These are phyloP conservation scores for Dictyophora rubrovolvata DNA, from an alignment of 768 basidiomycete species.

Conservation along the genomic window DNA sequence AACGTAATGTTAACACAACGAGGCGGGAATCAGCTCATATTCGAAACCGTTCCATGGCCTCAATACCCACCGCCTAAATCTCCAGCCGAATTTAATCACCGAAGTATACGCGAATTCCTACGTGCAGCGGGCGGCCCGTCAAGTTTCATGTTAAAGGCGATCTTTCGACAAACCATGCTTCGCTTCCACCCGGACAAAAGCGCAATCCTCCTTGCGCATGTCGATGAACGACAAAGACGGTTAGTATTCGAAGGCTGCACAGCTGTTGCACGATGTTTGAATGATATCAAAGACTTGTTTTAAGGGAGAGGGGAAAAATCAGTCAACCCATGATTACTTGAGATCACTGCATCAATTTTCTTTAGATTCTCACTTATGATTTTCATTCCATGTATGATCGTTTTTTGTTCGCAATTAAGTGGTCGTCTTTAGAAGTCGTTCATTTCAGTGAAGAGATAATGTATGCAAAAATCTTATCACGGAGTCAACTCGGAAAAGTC, in stretches of 20 bases:
- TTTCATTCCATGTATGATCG: too few species aligned
- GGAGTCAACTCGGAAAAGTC: too few species aligned
- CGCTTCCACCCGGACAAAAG: slow-evolving; percentile 66
- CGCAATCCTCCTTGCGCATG: slow-evolving; percentile 31
- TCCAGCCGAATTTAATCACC: slow-evolving; percentile 35
- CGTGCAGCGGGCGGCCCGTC: neutral
- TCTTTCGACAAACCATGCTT: slow-evolving; percentile 48
- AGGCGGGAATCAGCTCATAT: slow-evolving; percentile 17
- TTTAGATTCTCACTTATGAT: too few species aligned
- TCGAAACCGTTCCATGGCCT: slow-evolving; percentile 68
- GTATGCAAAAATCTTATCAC: too few species aligned
- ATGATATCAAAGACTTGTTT: neutral
- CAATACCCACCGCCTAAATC: slow-evolving; percentile 30
- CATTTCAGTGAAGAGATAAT: too few species aligned
- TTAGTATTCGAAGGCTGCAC: neutral
- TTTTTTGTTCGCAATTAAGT: too few species aligned
- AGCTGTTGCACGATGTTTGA: slow-evolving; percentile 6
- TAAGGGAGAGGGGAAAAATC: neutral
- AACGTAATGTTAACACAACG: neutral
- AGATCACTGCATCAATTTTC: too few species aligned
- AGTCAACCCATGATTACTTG: too few species aligned
- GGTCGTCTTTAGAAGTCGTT: too few species aligned
- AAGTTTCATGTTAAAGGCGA: slow-evolving; percentile 25
- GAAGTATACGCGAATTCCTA: neutral
- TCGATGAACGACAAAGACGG: slow-evolving; percentile 31